Percentiles rank a stretch among this genome's conserved stretches.
phyloP scores from a whole-genome alignment of 2,329 filamentous ascomycete species.

The Penicillium sp. region DNA sequence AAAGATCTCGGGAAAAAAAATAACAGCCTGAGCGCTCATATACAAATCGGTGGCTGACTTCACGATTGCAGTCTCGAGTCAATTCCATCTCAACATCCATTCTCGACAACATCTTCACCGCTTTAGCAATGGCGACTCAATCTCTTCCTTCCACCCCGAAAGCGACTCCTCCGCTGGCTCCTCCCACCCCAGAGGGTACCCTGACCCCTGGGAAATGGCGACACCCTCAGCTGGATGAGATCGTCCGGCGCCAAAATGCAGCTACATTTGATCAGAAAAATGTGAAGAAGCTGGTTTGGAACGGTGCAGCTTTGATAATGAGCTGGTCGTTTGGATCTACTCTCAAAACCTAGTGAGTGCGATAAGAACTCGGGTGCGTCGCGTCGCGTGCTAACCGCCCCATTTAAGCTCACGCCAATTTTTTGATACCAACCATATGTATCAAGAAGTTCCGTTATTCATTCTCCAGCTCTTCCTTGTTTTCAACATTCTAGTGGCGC shows the following conservation, averaged over 20 bases:
- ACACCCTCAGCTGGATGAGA: conserved; percentile 85
- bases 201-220: conserved; percentile 73
- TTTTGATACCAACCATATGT: conserved; percentile 36
- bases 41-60: not conserved
- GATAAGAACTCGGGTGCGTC: not conserved
- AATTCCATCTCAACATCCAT: not conserved
- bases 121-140: conserved; percentile 33
- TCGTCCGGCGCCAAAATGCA: conserved; percentile 74
- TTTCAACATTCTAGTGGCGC: conserved; percentile 68
- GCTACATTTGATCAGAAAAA: conserved; percentile 77
- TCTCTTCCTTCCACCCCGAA: conserved; percentile 43
- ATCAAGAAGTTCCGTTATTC: conserved; percentile 49
- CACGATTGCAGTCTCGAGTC: conserved; percentile 1
- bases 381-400: conserved; percentile 11
- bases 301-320: conserved; percentile 54
- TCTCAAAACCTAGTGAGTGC: conserved; percentile 37
- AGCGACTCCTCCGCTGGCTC: conserved; percentile 24
- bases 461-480: conserved; percentile 61
- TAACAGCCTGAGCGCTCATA: not conserved
- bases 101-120: not conserved
- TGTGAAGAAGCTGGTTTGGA: conserved; percentile 66
- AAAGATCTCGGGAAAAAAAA: not conserved
- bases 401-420: conserved; percentile 26
- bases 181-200: conserved; percentile 29
- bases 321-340: conserved; percentile 46